Conservation (phyloP, 2,329 filamentous ascomycete genomes). For the Phyllosticta paracitricarpa region DNA sequence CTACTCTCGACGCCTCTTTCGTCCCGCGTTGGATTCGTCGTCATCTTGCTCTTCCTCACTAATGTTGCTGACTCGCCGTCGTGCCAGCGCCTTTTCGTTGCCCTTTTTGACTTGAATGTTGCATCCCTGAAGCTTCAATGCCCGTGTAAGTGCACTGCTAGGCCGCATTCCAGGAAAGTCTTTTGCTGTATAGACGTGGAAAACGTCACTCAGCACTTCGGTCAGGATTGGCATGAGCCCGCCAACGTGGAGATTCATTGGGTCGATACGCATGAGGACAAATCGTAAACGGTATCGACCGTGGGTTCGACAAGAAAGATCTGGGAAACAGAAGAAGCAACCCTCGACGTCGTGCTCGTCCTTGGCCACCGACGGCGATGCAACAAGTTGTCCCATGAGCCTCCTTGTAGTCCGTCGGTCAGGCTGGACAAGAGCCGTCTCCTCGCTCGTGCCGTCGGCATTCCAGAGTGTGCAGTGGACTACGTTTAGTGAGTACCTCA, state of each 20-base stretch:
- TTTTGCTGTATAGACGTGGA: constrained; percentile 73
- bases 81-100: constrained; percentile 50
- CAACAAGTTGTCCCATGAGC: constrained; percentile 70
- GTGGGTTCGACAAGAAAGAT: constrained; percentile 68
- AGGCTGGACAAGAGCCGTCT: constrained; percentile 57
- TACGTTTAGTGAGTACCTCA: constrained; percentile 57
- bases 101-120: constrained; percentile 82
- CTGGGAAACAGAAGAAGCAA: constrained; percentile 79
- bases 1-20: constrained; percentile 20
- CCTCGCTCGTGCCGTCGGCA: constrained; percentile 55
- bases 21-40: constrained; percentile 23
- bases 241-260: constrained; percentile 45
- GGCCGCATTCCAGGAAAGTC: constrained; percentile 79
- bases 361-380: constrained; percentile 64
- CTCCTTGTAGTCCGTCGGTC: constrained; percentile 63
- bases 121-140: constrained; percentile 68
- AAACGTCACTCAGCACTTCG: constrained; percentile 55
- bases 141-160: constrained; percentile 63
- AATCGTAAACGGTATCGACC: constrained; percentile 69
- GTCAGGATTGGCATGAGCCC: constrained; percentile 40
- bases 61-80: constrained; percentile 28
- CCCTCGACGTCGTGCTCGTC: constrained; percentile 66
- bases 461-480: constrained; percentile 71
- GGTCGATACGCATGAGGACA: constrained; percentile 61
- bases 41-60: constrained; percentile 30